Percentiles rank a stretch among this genome's conserved stretches.
Conservation (phyloP, 345 rosid species). For the Boechera retrofracta region DNA sequence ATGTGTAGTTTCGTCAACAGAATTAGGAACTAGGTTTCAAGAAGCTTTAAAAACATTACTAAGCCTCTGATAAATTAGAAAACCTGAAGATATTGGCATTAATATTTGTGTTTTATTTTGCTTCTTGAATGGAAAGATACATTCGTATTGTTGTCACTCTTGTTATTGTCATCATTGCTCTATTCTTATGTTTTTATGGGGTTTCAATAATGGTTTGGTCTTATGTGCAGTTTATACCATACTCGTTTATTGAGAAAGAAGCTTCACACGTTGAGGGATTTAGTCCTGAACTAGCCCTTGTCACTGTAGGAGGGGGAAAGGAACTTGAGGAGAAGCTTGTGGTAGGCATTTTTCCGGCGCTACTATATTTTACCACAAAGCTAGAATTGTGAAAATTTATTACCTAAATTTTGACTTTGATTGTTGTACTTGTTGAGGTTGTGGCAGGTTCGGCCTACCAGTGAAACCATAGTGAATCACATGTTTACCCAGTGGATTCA, state of each 20-base stretch:
- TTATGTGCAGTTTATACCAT: slow-evolving; percentile 79
- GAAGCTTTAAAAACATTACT: too few relatives aligned
- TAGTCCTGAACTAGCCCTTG: slow-evolving; percentile 90
- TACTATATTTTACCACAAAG: slow-evolving; percentile 16
- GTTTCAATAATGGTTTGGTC: slow-evolving; percentile 15
- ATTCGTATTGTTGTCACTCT: too few relatives aligned
- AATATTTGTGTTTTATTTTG: too few relatives aligned
- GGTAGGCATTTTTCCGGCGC: slow-evolving; percentile 51
- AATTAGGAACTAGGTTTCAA: too few relatives aligned
- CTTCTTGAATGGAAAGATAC: too few relatives aligned
- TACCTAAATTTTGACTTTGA: slow-evolving; percentile 75
- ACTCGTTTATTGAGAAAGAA: slow-evolving; percentile 97
- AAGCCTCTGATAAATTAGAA: too few relatives aligned
- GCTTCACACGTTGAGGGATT: slow-evolving; percentile 96
- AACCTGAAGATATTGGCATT: too few relatives aligned
- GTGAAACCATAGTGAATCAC: slow-evolving; percentile 95
- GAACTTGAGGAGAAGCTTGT: slow-evolving; percentile 98
- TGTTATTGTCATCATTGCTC: too few relatives aligned
- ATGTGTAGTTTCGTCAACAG: neutral
- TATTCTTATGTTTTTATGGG: neutral
- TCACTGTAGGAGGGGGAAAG: slow-evolving; percentile 90
- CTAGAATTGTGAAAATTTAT: slow-evolving; percentile 38
- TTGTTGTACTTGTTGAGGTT: slow-evolving; percentile 75
- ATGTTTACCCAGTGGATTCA: slow-evolving; percentile 99
- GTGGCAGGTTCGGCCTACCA: slow-evolving; percentile 97